Base-by-base conservation (phyloP, 108 stramenopile genomes). In the Cylindrotheca closterium region DNA sequence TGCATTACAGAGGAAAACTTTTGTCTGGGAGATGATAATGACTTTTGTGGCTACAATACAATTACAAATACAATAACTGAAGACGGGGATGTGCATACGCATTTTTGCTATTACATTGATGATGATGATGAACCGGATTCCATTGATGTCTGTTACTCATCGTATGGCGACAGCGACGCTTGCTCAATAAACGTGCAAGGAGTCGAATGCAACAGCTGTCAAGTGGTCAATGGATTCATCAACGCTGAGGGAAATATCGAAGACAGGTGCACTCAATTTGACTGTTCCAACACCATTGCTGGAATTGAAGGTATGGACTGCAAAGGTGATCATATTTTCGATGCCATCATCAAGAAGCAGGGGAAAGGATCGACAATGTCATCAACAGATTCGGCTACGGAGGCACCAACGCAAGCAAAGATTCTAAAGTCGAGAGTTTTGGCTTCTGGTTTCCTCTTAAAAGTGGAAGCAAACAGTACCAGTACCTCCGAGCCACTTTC, bases 1-100 rank as follows among this genome's bases (percentile, higher is more conserved):
- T 57, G 55, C 30, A 57, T 32, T n/a, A 27, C 27, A 15, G n/a
- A 57, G 2, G 31, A 57, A 30, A 12, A 57, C 31, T 57, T 57
- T 57, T 30, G 18, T 8, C 17, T 30, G 30, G 31, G n/a, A 1
- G 55, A 57, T 18, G 55, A 22, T 10, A 51, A 15, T 4, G 3
- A 24, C 51, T 18, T 27, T 1, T 57, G 55, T 57, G 55, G 55
- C 1, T 32, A 22, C 30, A 27, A 27, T 1, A 57, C 29, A 1
- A 57, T 57, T 22, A 27, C 23, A 2, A n/a, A 27, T 15, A 57
- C 28, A n/a, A 27, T 18, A 10, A 57, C 29, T 57, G 55, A 18
- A 17, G 27, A 27, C 29, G 55, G 27, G 15, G 31, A 57, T 15
- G 15, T 42, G n/a, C 12, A n/a, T 12, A 57, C 55, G 10, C 29